Conservation (phyloP, 768 basidiomycete species). For the Lactarius akahatsu region DNA sequence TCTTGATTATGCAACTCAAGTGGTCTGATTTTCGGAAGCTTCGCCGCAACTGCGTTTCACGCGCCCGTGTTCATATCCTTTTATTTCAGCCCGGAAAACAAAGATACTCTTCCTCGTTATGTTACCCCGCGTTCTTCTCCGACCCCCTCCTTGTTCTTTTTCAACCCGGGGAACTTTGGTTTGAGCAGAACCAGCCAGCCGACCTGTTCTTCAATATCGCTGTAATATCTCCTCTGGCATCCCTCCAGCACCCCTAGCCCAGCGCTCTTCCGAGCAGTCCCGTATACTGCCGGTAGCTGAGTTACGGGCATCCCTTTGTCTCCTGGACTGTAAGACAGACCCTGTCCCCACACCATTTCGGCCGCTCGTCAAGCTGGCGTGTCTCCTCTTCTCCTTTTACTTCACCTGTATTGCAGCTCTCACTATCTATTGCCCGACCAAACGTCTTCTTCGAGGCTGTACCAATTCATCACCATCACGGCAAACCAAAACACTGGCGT, state of each 20-base stretch:
- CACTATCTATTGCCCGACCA: conserved; percentile 19
- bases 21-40: conserved; percentile 24
- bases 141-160: neutral
- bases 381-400: conserved; percentile 21
- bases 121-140: conserved; percentile 3
- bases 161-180: too few relatives aligned
- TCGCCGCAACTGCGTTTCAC: neutral
- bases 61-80: conserved; percentile 1
- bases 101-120: conserved; percentile 7
- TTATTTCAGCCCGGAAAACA: conserved; percentile 9
- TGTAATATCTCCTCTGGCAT: neutral
- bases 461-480: conserved; percentile 11
- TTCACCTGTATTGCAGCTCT: conserved; percentile 24
- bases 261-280: neutral
- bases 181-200: conserved; percentile 1
- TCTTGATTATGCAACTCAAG: neutral
- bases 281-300: neutral
- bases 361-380: conserved; percentile 27
- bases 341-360: neutral
- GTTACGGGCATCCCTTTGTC: neutral
- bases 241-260: neutral
- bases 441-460: conserved; percentile 3
- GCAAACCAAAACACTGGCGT: conserved; percentile 16
- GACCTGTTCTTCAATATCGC: neutral
- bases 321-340: neutral